phyloP scores from a whole-genome alignment of 139 green algal genomes.

The Gonium pectorale region DNA sequence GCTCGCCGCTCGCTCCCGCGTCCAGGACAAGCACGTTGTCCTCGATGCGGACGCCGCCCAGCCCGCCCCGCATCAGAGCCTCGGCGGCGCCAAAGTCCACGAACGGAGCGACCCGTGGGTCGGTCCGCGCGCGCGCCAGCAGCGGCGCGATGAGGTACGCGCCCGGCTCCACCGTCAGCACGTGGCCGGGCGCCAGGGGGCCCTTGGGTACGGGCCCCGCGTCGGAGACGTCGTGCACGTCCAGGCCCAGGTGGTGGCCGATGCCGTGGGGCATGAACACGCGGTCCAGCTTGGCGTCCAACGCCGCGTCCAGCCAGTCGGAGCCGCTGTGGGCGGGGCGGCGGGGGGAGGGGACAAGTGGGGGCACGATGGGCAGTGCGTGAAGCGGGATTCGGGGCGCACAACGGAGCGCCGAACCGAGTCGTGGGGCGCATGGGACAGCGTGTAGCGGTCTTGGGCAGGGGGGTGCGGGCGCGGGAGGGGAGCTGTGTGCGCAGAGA shows the following conservation, averaged over 20 bases:
- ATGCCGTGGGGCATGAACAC: slow-evolving; percentile 70
- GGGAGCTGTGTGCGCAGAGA: too few species aligned
- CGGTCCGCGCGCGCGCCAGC: slow-evolving; percentile 11
- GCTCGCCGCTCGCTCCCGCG: not conserved
- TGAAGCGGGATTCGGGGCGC: too few species aligned
- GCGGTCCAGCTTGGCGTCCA: slow-evolving; percentile 32
- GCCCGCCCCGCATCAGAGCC: not conserved
- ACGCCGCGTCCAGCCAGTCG: slow-evolving; percentile 19
- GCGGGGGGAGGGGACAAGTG: not conserved
- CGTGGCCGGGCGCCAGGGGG: slow-evolving; percentile 49
- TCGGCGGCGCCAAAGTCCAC: slow-evolving; percentile 32
- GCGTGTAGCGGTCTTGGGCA: too few species aligned
- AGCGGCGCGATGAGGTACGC: slow-evolving; percentile 34
- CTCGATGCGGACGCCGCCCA: slow-evolving; percentile 63
- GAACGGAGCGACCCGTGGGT: slow-evolving; percentile 27
- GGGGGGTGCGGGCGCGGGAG: too few species aligned
- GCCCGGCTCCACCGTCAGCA: slow-evolving; percentile 67
- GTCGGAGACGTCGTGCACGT: slow-evolving; percentile 62
- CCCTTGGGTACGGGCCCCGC: slow-evolving; percentile 25
- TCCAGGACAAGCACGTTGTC: slow-evolving; percentile 50
- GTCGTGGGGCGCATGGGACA: too few species aligned
- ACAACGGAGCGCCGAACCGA: too few species aligned
- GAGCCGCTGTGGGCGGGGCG: not conserved
- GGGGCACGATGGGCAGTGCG: not conserved
- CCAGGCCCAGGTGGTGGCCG: slow-evolving; percentile 63